Base-by-base conservation (phyloP, 306 rosid species). In the Lupinus albus region DNA sequence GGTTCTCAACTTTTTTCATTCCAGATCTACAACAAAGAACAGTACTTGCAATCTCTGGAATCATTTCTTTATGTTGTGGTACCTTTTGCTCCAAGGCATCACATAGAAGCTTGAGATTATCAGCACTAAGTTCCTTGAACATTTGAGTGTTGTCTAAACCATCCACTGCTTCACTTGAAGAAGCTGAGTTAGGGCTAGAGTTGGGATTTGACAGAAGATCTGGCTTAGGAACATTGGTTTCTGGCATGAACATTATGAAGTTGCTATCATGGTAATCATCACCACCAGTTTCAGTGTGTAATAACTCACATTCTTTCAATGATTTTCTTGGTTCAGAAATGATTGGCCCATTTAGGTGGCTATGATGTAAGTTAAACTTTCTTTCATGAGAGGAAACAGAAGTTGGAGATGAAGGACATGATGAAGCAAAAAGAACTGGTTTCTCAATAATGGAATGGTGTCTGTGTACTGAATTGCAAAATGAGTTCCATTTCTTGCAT, bases 151-250 rank as follows among this genome's bases (percentile, higher is more conserved):
- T 81, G 15, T 83, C 85, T 47, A 71, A 49, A 36, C 91, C 97
- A 0, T 88, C 95, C 51, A 80, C 38, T 69, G 85, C 88, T 63
- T 91, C 96, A 70, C 97, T 91, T 15, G 97, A 87, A 54, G 95
- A 91, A 20, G 97, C 96, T 16, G 96, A 91, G 72, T 91, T 91
- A 1, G 97, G 97, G 57, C 96, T 88, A 0, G 97, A 91, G 70
- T 91, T 91, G 0, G 97, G 96, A 67, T 91, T 91, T 44, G 96
- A 91, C 47, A 91, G 71, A 36, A 91, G 95, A 4, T 86, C 96
- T 5, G 97, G 97, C 15, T 85, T 91, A 10, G 84, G 78, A 18
- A 64, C 76, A 73, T 71, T 61, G 41, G 68, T 67, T 2, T 71
- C 76, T 36, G 88, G 84, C 71, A 80, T 82, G 81, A 83, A 73